Percentiles rank a stretch among this genome's conserved stretches.
Conservation (phyloP, 495 filamentous ascomycete genomes). For the Neurospora cerealis region DNA sequence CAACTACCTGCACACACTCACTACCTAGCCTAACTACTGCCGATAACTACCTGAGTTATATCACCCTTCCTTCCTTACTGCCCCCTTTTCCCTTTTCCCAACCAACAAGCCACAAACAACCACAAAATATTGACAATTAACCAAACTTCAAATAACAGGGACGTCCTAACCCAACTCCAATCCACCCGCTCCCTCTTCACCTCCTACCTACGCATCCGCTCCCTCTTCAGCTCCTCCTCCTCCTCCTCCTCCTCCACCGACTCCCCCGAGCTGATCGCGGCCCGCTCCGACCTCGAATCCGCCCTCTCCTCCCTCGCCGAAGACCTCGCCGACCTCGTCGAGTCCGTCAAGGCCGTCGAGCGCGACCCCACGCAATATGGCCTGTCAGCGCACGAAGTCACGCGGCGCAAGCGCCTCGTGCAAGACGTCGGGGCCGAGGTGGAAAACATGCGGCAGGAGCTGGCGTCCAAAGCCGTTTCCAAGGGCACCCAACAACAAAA, state of each 20-base stretch:
- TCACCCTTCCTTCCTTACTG: not conserved
- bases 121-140: not conserved
- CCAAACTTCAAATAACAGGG: slow-evolving; percentile 37
- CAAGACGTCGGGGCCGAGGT: slow-evolving; percentile 83
- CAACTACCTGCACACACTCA: not conserved
- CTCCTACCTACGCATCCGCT: slow-evolving; percentile 92
- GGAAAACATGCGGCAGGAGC: slow-evolving; percentile 78
- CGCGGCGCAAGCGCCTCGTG: slow-evolving; percentile 69
- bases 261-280: slow-evolving; percentile 78
- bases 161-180: slow-evolving; percentile 74
- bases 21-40: not conserved
- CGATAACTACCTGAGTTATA: not conserved
- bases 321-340: slow-evolving; percentile 82
- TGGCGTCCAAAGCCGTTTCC: slow-evolving; percentile 38
- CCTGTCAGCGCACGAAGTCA: slow-evolving; percentile 73
- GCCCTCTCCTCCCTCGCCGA: slow-evolving; percentile 67
- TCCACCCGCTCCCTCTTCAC: slow-evolving; percentile 76
- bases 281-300: slow-evolving; percentile 70
- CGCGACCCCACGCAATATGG: slow-evolving; percentile 83
- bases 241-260: slow-evolving; percentile 17
- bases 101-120: not conserved
- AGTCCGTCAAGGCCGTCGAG: slow-evolving; percentile 81
- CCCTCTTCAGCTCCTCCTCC: slow-evolving; percentile 45
- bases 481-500: slow-evolving; percentile 18
- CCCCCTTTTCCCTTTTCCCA: not conserved